Evolutionary conservation across 768 basidiomycete species (phyloP), one percentile per base, ranked within the genome.

Genomic region (Mycena latifolia): DNA sequence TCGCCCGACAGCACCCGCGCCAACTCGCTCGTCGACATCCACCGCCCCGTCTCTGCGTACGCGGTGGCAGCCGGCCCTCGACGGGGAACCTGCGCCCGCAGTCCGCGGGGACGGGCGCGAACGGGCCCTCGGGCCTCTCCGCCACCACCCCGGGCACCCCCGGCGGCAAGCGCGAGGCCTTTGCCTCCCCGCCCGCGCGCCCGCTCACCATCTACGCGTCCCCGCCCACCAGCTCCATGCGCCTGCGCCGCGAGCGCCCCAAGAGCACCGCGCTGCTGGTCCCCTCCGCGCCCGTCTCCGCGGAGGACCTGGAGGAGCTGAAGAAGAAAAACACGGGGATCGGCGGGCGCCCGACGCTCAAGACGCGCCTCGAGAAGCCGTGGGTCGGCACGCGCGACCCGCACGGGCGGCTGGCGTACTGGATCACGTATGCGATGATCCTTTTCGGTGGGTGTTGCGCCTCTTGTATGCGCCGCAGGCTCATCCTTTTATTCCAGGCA

Each of bases 311-410:
- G 25, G 55, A 58, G 39, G 48, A 54, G 55, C 18, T 25, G 39
- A 53, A 14, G 39, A n/a, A n/a, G n/a, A n/a, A n/a, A n/a, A n/a
- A n/a, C n/a, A n/a, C n/a, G n/a, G n/a, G n/a, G n/a, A n/a, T n/a
- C n/a, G 15, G 37, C 37, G 37, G 3, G 37, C 25, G 74, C 71
- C 50, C 71, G 71, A 46, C 35, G 29, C 61, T 69, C 14, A 27
- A 12, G 9, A 14, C 25, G 12, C 33, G 50, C 31, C 67, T 81
- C n/a, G 71, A 79, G 48, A 94, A 94, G 75, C 90, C 91, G 0
- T 94, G 93, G 93, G 31, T 88, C 6, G 63, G 77, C 15, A 78
- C 78, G 65, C 86, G 84, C 71, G 91, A 93, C 79, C 84, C 85
- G 7, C 83, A 84, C 64, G 75, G 77, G 14, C 81, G 85, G 12